phyloP scores from a whole-genome alignment of 108 stramenopile genomes.

The Chaetoceros muelleri region DNA sequence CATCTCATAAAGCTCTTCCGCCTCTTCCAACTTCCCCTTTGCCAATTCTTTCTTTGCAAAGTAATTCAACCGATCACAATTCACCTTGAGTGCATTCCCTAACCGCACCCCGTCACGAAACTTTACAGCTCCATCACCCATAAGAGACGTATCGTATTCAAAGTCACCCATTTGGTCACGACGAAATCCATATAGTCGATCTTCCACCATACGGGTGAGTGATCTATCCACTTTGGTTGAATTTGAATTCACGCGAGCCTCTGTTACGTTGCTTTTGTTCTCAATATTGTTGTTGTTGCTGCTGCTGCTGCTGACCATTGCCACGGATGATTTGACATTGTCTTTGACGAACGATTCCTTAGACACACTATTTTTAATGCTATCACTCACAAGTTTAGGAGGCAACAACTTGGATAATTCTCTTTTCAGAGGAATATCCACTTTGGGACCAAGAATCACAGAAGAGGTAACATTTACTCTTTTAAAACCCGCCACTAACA shows the following conservation, averaged over 20 bases:
- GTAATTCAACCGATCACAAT: conserved; percentile 58
- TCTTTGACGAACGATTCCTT: background rate
- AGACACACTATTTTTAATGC: conserved; percentile 13
- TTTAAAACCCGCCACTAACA: background rate
- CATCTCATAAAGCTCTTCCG: conserved; percentile 40
- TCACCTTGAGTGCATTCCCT: conserved; percentile 56
- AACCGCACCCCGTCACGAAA: conserved; percentile 68
- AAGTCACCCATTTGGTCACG: conserved; percentile 30
- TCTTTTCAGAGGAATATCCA: background rate
- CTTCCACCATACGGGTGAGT: conserved; percentile 72
- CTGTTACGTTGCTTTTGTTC: background rate
- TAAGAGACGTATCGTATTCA: conserved; percentile 57
- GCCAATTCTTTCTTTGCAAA: conserved; percentile 62
- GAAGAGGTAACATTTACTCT: background rate
- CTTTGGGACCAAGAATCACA: background rate
- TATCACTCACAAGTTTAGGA: background rate
- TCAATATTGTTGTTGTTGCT: background rate
- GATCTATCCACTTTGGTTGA: conserved; percentile 33
- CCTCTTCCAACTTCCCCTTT: conserved; percentile 49
- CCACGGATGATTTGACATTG: background rate
- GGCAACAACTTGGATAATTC: background rate
- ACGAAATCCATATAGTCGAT: conserved; percentile 56
- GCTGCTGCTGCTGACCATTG: background rate
- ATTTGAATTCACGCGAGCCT: conserved; percentile 1
- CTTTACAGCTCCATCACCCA: conserved; percentile 59